These are phyloP conservation scores for Solanum okadae DNA, from an alignment of 257 asterid species.

Conservation along the genomic window DNA sequence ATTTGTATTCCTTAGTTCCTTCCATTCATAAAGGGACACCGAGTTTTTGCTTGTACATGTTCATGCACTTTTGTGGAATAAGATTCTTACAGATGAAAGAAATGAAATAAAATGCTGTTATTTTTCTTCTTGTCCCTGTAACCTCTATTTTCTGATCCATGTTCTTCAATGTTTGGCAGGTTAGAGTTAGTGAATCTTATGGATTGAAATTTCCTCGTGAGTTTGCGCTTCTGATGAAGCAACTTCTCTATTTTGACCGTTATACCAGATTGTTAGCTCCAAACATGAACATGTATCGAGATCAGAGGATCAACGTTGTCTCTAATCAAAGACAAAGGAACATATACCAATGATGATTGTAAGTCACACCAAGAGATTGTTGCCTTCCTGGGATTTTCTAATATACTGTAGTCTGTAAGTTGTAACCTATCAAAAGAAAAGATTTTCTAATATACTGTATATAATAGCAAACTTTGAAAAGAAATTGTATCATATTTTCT, in stretches of 20 bases:
- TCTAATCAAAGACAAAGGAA: slow-evolving; percentile 37
- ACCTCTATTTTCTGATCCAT: not conserved
- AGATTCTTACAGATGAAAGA: not conserved
- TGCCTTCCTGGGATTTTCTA: not conserved
- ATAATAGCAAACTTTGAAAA: not conserved
- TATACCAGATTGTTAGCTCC: slow-evolving; percentile 92
- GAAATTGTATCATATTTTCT: not conserved
- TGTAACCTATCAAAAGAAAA: not conserved
- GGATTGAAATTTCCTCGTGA: slow-evolving; percentile 95
- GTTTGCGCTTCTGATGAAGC: slow-evolving; percentile 95
- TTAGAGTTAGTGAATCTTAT: slow-evolving; percentile 89
- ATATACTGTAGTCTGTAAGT: not conserved
- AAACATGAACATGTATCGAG: slow-evolving; percentile 86
- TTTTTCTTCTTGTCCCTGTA: not conserved
- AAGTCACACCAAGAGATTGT: not conserved
- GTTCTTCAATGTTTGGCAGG: slow-evolving; percentile 25
- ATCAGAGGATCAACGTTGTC: slow-evolving; percentile 74
- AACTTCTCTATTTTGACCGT: slow-evolving; percentile 91
- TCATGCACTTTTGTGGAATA: not conserved
- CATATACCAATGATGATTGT: slow-evolving; percentile 16
- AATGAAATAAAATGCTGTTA: not conserved
- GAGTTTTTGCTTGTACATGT: not conserved
- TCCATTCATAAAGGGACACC: not conserved
- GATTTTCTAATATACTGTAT: not conserved
- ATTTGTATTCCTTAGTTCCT: not conserved